Base-by-base conservation (phyloP, 306 rosid genomes). In the Dryas octopetala region DNA sequence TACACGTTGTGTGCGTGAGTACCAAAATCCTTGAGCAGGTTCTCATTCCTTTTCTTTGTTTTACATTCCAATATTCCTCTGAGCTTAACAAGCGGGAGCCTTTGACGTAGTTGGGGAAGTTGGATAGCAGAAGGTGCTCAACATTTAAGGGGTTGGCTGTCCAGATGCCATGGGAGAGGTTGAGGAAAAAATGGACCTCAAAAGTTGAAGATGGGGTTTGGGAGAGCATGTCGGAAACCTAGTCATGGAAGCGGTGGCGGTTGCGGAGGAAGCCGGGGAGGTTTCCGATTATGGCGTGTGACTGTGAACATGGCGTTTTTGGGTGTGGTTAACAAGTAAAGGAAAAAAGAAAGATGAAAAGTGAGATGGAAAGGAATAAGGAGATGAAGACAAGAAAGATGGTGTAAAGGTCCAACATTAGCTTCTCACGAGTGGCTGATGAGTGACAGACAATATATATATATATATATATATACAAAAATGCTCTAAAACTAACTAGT, bases 81-180 rank as follows among this genome's bases (percentile, higher is more conserved):
- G n/a, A n/a, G n/a, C n/a, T n/a, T n/a, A n/a, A n/a, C n/a, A 72
- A 82, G 59, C 67, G 71, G 5, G 71, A 59, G 60, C 85, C 82
- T 71, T 82, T 82, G 46, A 68, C 38, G 67, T 77, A 82, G 79
- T 77, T 82, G 8, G 62, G 75, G 79, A 72, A 76, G 19, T 82
- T 82, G 40, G 75, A 41, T 13, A 47, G 9, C 61, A 82, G 85
- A 40, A 82, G 26, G 76, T 82, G 79, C 40, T 77, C 70, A 8
- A 77, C 66, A 53, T 82, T 82, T 6, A 32, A n/a, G 9, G 82
- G 85, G 15, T 77, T 76, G 28, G 82, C 66, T 1, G 79, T 82
- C 51, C 23, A 19, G 49, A 77, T 45, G 16, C 77, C 85, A 23
- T 43, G 66, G 38, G 77, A 54, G 70, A 76, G 85, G 69, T 66